Evolutionary conservation across 2,329 filamentous ascomycete genomes (phyloP).

Genomic region (Plenodomus tracheiphilus): DNA sequence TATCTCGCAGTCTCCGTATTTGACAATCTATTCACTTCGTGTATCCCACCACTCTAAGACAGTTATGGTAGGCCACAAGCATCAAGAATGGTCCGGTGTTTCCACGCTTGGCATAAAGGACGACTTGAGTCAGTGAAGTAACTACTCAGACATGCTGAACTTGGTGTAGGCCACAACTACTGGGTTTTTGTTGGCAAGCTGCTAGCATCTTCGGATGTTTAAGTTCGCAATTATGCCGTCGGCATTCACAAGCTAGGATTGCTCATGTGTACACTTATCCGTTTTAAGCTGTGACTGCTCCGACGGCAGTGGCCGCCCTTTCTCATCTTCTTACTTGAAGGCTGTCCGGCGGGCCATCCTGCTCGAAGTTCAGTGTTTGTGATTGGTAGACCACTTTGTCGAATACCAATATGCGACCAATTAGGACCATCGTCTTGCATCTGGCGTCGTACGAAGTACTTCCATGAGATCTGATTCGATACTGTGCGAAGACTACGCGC

Average conservation of each 20-base stretch:
- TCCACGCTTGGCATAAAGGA: conserved; percentile 1
- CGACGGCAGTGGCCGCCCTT: background rate
- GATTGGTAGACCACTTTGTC: background rate
- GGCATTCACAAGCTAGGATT: background rate
- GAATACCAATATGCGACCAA: background rate
- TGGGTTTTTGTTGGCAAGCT: conserved; percentile 1
- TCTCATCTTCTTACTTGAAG: background rate
- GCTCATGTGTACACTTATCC: background rate
- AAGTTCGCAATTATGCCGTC: background rate
- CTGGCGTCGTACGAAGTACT: background rate
- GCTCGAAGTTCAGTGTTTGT: background rate
- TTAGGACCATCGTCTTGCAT: background rate
- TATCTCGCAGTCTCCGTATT: conserved; percentile 1
- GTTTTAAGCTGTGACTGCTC: background rate
- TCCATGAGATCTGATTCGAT: background rate
- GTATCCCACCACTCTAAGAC: background rate
- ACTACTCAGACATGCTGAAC: conserved; percentile 3
- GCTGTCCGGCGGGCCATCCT: background rate
- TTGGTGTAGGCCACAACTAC: conserved; percentile 1
- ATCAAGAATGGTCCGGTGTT: conserved; percentile 17
- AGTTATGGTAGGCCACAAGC: background rate
- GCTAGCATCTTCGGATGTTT: conserved; percentile 11
- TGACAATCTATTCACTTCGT: conserved; percentile 13
- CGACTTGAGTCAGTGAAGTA: conserved; percentile 1
- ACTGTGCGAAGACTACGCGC: background rate